A percentile compares a stretch with the other conserved stretches of the same genome.
These are phyloP conservation scores for Rubus idaeus DNA, from an alignment of 306 rosid genomes.

Conservation along the genomic window DNA sequence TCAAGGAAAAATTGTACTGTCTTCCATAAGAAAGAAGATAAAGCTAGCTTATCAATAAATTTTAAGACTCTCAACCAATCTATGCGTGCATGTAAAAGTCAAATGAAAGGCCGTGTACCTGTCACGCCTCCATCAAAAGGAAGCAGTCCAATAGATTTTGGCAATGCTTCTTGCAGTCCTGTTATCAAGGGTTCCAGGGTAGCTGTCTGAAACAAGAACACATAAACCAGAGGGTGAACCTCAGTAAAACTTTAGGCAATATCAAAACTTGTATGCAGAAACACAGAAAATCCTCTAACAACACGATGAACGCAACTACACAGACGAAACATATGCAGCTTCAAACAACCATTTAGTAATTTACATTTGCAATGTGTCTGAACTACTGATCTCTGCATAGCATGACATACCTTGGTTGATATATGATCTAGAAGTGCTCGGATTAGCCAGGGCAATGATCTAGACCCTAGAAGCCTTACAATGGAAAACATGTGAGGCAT, in stretches of 20 bases:
- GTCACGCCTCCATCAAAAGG: slow-evolving; percentile 96
- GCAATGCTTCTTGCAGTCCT: slow-evolving; percentile 91
- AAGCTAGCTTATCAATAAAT: background rate
- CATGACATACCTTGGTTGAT: slow-evolving; percentile 78
- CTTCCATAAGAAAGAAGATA: background rate
- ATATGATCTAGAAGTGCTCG: slow-evolving; percentile 95
- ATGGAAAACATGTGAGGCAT: slow-evolving; percentile 85
- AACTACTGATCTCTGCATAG: slow-evolving; percentile 3
- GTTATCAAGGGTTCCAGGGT: slow-evolving; percentile 86
- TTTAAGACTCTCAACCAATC: background rate
- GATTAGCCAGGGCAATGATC: slow-evolving; percentile 97
- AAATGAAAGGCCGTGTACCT: slow-evolving; percentile 42
- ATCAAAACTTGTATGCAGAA: background rate
- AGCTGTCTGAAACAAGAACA: slow-evolving; percentile 57
- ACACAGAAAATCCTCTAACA: slow-evolving; percentile 3
- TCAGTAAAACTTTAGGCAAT: background rate
- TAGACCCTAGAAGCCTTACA: slow-evolving; percentile 83
- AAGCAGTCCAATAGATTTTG: slow-evolving; percentile 91
- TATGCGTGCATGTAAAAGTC: background rate
- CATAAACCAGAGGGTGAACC: slow-evolving; percentile 27
- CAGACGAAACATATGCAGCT: slow-evolving; percentile 9
- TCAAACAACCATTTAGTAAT: background rate
- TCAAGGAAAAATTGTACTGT: background rate
- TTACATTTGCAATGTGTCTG: background rate
- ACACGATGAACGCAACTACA: background rate